Evolutionary conservation across 345 rosid species (phyloP), one percentile per base, ranked within the genome.

Genomic region (Salix brachista): DNA sequence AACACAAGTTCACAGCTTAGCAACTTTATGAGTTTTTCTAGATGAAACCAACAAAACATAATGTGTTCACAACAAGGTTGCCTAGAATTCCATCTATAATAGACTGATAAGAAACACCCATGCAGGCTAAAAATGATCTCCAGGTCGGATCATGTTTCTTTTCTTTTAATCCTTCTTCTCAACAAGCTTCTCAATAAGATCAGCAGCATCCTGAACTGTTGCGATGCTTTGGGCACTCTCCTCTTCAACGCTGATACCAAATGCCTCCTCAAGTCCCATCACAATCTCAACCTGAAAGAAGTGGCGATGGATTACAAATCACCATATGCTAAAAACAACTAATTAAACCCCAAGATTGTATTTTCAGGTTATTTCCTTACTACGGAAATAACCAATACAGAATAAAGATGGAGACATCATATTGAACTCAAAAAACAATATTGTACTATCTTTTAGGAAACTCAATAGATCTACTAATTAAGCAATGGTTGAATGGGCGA

Each of bases 241-340:
- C 81, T 93, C 97, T 75, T 89, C 94, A 2, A 93, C 92, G 32
- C 78, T 86, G 82, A 93, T 90, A 2, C 74, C 87, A 54, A 93
- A 93, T 83, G 89, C 92, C 78, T 93, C 98, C 80, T 93, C 97
- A 72, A 91, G 88, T 5, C 87, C 88, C 98, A 93, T 93, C 72
- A 93, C 97, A 73, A 93, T 91, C 88, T 91, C 98, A 86, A 90
- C 98, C 98, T 91, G 79, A 18, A 48, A 65, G 44, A 21, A 34
- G 18, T 14, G 41, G 65, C 9, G 30, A 25, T 3, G 12, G n/a
- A 30, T 34, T 21, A 56, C 75, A 54, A 10, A 23, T 56, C 26
- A 56, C 13, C 61, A 1, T 30, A 12, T 34, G 21, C 13, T 70
- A 30, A 16, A 30, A 26, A 9, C 74, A 52, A 64, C 42, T 12